A percentile compares a stretch with the other conserved stretches of the same genome.
These are phyloP conservation scores for Xylaria sp. DNA, from an alignment of 2,329 filamentous ascomycete species.

Conservation along the genomic window DNA sequence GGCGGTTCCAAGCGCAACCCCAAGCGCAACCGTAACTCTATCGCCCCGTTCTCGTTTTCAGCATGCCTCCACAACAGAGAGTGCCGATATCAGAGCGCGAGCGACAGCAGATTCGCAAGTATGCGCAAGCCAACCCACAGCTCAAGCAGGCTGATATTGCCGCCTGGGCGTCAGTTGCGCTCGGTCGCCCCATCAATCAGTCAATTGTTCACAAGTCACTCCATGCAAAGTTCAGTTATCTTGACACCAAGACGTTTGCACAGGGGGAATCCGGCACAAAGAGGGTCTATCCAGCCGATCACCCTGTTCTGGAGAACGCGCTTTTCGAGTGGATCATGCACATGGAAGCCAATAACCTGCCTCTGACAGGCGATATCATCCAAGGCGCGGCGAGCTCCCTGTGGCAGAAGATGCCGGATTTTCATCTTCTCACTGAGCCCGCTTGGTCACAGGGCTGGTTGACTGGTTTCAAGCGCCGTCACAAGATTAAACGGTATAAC, in stretches of 20 bases:
- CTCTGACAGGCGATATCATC: not conserved
- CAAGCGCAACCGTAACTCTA: not conserved
- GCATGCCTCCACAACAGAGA: not conserved
- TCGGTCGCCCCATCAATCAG: not conserved
- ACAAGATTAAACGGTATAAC: not conserved
- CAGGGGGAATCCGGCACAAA: not conserved
- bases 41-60: not conserved
- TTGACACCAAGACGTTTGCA: not conserved
- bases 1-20: not conserved
- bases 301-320: not conserved
- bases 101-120: not conserved
- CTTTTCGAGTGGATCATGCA: not conserved
- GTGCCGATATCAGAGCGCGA: not conserved
- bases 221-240: not conserved
- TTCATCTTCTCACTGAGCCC: not conserved
- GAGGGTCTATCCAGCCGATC: not conserved
- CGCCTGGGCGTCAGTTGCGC: not conserved
- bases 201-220: not conserved
- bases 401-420: not conserved
- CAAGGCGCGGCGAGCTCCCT: not conserved
- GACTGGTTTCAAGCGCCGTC: not conserved
- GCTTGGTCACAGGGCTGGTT: not conserved
- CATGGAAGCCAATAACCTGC: not conserved
- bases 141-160: not conserved
- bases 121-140: not conserved